phyloP scores from a whole-genome alignment of 352 stramenopile genomes.

The Chrysophaeum taylorii region DNA sequence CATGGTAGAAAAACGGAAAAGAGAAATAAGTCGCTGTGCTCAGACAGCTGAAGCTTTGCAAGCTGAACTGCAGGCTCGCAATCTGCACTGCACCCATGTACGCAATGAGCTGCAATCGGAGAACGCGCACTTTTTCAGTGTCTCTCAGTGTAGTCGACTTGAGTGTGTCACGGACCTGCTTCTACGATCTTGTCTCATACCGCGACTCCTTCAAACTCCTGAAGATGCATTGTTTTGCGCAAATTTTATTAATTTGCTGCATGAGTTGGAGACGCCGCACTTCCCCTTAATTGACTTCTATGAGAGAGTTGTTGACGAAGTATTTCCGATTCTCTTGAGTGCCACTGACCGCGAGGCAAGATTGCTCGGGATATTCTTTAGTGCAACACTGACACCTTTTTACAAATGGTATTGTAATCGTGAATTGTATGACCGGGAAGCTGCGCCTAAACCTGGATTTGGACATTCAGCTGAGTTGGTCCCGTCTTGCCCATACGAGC shows the following conservation, averaged over 20 bases:
- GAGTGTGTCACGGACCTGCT: too few relatives aligned
- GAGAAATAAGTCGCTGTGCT: neutral
- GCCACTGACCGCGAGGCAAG: slow-evolving; percentile 64
- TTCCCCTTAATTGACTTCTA: slow-evolving; percentile 68
- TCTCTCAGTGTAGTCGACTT: too few relatives aligned
- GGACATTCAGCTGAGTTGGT: slow-evolving; percentile 58
- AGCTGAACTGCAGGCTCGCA: neutral
- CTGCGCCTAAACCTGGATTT: slow-evolving; percentile 28
- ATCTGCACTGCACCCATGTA: neutral
- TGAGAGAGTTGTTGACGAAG: slow-evolving; percentile 8
- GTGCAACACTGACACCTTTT: slow-evolving; percentile 56
- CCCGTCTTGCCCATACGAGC: slow-evolving; percentile 31
- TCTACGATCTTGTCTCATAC: slow-evolving; percentile 65
- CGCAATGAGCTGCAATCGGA: slow-evolving; percentile 46
- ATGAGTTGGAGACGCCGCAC: slow-evolving; percentile 53
- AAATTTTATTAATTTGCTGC: slow-evolving; percentile 67
- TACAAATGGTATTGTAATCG: slow-evolving; percentile 63
- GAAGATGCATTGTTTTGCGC: slow-evolving; percentile 67
- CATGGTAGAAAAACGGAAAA: neutral
- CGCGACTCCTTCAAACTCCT: slow-evolving; percentile 57
- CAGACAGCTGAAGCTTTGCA: neutral
- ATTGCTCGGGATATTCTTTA: slow-evolving; percentile 70
- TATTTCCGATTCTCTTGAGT: slow-evolving; percentile 51
- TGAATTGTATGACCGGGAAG: slow-evolving; percentile 61
- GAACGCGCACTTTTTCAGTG: too few relatives aligned